These are phyloP conservation scores for Ciborinia camelliae DNA, from an alignment of 2,329 filamentous ascomycete species.

Conservation along the genomic window DNA sequence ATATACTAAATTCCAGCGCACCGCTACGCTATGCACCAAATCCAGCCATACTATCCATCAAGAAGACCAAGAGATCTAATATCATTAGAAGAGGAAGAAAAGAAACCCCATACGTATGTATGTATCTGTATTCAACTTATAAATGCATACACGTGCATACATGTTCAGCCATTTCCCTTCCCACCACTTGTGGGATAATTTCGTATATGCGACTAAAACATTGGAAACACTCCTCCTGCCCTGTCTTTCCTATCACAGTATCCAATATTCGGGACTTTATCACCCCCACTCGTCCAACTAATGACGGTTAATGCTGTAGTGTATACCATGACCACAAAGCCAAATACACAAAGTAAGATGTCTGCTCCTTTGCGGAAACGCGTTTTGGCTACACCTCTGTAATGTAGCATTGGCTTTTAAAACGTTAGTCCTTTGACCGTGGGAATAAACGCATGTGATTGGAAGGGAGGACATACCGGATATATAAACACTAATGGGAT, in stretches of 20 bases:
- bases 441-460: background rate
- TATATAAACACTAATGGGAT: constrained; percentile 97
- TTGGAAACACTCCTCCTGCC: constrained; percentile 3
- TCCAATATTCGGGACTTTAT: constrained; percentile 50
- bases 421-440: constrained; percentile 17
- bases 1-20: constrained; percentile 9
- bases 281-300: constrained; percentile 70
- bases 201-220: background rate
- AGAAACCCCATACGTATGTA: background rate
- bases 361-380: constrained; percentile 68
- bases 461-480: constrained; percentile 62
- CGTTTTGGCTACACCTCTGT: constrained; percentile 71
- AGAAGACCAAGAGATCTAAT: constrained; percentile 5
- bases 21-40: constrained; percentile 14
- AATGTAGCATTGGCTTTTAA: constrained; percentile 79
- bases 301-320: constrained; percentile 82
- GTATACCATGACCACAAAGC: constrained; percentile 83
- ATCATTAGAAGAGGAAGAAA: background rate
- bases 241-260: constrained; percentile 54
- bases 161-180: background rate
- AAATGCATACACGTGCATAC: constrained; percentile 11
- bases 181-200: background rate
- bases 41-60: background rate
- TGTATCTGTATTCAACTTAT: constrained; percentile 5
- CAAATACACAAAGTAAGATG: constrained; percentile 74